A percentile compares a stretch with the other conserved stretches of the same genome.
Evolutionary conservation across 73 alveolate species (phyloP).

Genomic region (Uronychia setigera): DNA sequence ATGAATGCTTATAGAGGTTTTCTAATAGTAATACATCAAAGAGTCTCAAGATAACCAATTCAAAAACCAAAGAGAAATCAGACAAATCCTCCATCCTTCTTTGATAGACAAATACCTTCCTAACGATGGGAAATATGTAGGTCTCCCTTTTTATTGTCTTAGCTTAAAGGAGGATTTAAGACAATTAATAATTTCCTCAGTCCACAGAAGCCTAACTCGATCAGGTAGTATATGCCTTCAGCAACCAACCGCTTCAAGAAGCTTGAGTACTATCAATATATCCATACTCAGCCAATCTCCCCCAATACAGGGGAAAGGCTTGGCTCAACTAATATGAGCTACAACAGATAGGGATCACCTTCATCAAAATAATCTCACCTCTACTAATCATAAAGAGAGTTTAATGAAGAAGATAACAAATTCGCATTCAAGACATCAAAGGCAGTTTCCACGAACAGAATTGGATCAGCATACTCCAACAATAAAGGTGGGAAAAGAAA

Average conservation of each 20-base stretch:
- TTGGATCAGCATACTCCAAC: no score
- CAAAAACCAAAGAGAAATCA: constrained; percentile 41
- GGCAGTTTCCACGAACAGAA: no score
- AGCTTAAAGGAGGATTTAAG: not conserved
- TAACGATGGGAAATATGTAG: not conserved
- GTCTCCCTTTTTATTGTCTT: not conserved
- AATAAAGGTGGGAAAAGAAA: no score
- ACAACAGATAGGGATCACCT: no score
- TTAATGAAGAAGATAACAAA: no score
- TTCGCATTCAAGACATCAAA: no score
- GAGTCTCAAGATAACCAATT: constrained; percentile 13
- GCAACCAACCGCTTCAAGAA: not conserved
- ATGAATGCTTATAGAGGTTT: not conserved
- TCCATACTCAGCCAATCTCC: no score
- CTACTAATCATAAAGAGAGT: no score
- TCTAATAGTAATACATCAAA: not conserved
- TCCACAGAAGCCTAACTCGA: not conserved
- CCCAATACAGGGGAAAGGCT: no score
- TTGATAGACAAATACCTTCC: constrained; percentile 41
- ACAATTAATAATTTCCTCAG: not conserved
- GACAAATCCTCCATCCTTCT: constrained; percentile 56
- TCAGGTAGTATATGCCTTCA: not conserved
- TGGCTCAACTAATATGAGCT: no score
- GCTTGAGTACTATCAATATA: not conserved
- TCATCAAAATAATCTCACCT: no score